Evolutionary conservation across 805 yeast species (phyloP).

Genomic region (Wickerhamiella occidentalis): DNA sequence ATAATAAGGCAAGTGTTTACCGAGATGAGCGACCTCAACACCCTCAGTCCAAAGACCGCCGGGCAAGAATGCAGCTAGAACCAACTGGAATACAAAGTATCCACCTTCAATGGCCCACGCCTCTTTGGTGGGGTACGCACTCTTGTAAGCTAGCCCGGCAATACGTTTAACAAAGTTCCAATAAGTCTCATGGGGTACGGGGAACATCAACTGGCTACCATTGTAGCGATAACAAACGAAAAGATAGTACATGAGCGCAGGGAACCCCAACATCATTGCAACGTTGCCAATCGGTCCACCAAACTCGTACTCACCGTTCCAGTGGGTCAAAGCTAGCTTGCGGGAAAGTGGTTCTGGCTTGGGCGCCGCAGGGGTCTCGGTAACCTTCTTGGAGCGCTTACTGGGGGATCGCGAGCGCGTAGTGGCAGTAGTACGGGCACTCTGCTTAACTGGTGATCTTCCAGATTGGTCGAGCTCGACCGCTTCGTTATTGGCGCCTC

Average conservation of each 20-base stretch:
- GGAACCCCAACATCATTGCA: conserved; percentile 89
- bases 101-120: conserved; percentile 63
- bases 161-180: conserved; percentile 38
- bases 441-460: background rate
- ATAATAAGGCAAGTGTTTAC: conserved; percentile 75
- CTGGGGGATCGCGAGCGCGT: background rate
- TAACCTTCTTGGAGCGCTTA: background rate
- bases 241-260: conserved; percentile 90
- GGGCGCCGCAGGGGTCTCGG: background rate
- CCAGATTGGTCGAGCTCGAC: background rate
- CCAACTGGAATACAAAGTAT: conserved; percentile 56
- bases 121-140: conserved; percentile 33
- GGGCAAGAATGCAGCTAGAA: conserved; percentile 73
- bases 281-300: conserved; percentile 87
- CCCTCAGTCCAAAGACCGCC: conserved; percentile 87
- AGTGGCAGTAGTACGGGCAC: background rate
- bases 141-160: conserved; percentile 32
- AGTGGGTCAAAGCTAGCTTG: conserved; percentile 18
- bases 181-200: conserved; percentile 40
- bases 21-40: conserved; percentile 75
- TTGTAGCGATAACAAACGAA: conserved; percentile 83
- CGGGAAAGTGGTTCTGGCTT: background rate
- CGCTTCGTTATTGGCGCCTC: background rate
- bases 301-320: conserved; percentile 42
- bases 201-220: conserved; percentile 60